phyloP scores from a whole-genome alignment of 1,284 basidiomycete species.

The Amylostereum areolatum region DNA sequence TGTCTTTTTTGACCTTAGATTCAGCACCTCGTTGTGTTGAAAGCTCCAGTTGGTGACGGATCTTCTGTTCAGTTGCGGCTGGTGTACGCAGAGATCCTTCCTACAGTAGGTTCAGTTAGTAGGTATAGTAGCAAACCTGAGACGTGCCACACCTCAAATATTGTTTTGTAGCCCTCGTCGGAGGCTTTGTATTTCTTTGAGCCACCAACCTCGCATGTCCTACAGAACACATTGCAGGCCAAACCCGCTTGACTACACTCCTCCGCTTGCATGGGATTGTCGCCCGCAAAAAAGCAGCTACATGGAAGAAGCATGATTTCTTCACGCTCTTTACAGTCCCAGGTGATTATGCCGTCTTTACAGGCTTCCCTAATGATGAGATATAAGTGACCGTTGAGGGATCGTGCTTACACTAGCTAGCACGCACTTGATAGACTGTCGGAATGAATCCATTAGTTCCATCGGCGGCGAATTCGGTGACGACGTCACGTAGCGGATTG shows the following conservation, averaged over 20 bases:
- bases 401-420: neutral
- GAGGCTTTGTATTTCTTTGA: slow-evolving; percentile 16
- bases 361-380: neutral
- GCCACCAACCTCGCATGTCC: slow-evolving; percentile 23
- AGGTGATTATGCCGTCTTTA: slow-evolving; percentile 11
- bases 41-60: neutral
- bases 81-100: slow-evolving; percentile 8
- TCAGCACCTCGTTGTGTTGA: neutral
- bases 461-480: slow-evolving; percentile 24
- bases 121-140: too few species aligned
- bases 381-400: neutral
- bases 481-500: slow-evolving; percentile 19
- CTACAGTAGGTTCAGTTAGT: neutral
- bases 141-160: slow-evolving; percentile 15
- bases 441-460: slow-evolving; percentile 21
- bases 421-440: slow-evolving; percentile 19
- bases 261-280: slow-evolving; percentile 32
- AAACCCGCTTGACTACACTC: slow-evolving; percentile 24
- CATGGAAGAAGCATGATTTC: slow-evolving; percentile 21
- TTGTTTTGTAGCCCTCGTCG: slow-evolving; percentile 12
- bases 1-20: neutral
- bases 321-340: slow-evolving; percentile 15
- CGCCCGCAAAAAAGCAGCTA: slow-evolving; percentile 18
- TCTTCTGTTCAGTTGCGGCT: slow-evolving; percentile 8
- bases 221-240: slow-evolving; percentile 23